Conservation (phyloP, 768 basidiomycete species). For the Pisolithus albus region DNA sequence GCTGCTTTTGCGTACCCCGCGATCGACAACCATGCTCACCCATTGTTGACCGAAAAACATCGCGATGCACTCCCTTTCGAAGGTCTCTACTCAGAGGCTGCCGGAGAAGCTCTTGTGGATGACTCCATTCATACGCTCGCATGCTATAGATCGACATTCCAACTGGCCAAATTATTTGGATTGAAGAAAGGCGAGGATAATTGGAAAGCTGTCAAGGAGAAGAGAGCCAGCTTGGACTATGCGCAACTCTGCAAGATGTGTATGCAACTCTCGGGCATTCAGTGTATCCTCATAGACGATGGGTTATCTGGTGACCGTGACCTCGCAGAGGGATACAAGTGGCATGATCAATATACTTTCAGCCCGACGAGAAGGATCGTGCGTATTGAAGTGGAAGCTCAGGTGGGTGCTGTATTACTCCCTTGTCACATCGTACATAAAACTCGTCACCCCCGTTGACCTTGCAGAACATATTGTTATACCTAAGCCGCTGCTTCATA, state of each 20-base stretch:
- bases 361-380: constrained; percentile 55
- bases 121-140: constrained; percentile 55
- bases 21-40: constrained; percentile 79
- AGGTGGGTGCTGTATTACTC: constrained; percentile 36
- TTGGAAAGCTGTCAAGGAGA: constrained; percentile 56
- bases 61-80: constrained; percentile 50
- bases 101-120: constrained; percentile 40
- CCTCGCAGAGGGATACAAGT: constrained; percentile 43
- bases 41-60: constrained; percentile 45
- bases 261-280: constrained; percentile 52
- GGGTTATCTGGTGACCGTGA: constrained; percentile 48
- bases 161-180: constrained; percentile 47
- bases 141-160: constrained; percentile 47
- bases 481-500: constrained; percentile 7
- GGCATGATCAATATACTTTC: constrained; percentile 57
- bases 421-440: constrained; percentile 2
- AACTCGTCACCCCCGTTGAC: not conserved
- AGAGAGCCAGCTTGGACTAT: constrained; percentile 42
- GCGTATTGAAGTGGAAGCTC: constrained; percentile 63
- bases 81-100: constrained; percentile 59
- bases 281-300: constrained; percentile 68
- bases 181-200: constrained; percentile 29
- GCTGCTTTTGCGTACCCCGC: constrained; percentile 37
- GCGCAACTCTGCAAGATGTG: constrained; percentile 48
- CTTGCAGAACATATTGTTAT: constrained; percentile 12